A percentile compares a stretch with the other conserved stretches of the same genome.
These are phyloP conservation scores for Scytalidium sp. DNA, from an alignment of 2,329 filamentous ascomycete species.

Conservation along the genomic window DNA sequence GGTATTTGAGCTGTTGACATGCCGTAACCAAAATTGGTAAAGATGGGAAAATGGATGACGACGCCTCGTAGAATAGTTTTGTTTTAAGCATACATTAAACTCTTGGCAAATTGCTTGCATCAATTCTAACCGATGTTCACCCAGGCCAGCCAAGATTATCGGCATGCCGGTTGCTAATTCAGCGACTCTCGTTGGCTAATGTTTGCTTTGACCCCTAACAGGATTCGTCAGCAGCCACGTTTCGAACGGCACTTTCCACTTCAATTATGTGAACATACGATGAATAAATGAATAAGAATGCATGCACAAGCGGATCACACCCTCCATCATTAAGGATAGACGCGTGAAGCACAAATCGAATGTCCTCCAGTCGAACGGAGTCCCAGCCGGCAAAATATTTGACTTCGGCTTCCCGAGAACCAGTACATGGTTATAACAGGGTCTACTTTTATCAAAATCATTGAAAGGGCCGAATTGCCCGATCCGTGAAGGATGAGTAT, in stretches of 20 bases:
- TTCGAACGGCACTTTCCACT: neutral
- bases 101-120: neutral
- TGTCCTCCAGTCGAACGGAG: no score
- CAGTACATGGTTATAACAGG: no score
- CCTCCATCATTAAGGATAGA: no score
- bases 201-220: neutral
- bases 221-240: neutral
- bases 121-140: neutral
- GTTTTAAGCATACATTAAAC: neutral
- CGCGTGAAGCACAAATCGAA: no score
- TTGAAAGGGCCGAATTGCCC: no score
- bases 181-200: neutral
- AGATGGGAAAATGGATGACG: neutral
- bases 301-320: neutral
- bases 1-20: neutral
- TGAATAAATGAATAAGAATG: neutral
- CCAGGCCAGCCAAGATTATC: neutral
- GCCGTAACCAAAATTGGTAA: neutral
- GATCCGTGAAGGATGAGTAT: no score
- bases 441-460: no score
- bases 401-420: no score
- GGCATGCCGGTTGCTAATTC: neutral
- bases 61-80: neutral
- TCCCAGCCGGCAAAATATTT: no score
- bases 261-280: neutral